Base-by-base conservation (phyloP, 768 basidiomycete genomes). In the Mycena rosella region DNA sequence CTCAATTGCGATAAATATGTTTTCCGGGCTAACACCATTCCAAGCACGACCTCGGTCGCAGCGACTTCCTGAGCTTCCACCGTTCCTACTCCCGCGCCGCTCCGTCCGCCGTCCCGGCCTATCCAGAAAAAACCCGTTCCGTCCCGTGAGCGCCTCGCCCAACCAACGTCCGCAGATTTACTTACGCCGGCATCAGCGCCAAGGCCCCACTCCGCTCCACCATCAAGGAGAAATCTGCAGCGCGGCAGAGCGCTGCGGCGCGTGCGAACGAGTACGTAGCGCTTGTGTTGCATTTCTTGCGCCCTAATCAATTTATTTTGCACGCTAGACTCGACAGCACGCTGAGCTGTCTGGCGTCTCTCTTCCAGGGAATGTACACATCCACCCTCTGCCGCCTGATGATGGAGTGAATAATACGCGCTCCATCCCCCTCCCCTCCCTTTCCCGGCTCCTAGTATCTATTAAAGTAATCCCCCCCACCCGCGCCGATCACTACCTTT, bases 351-450 rank as follows among this genome's bases (percentile, higher is more conserved):
- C 67, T 68, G 5, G 60, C 55, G 6, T 6, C n/a, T 11, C 60
- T 68, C 44, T 68, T 68, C 61, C 56, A 63, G 13, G 61, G 67
- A 10, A 63, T 68, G 67, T 68, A 68, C 29, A 63, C 42, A 10
- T 57, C 44, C n/a, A 68, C 61, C 9, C 55, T 63, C 15, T 63
- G 61, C 51, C 67, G 67, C n/a, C 40, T 68, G 17, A 68, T 68
- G 67, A 20, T 68, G 15, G 55, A 68, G 57, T 68, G 36, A 63
- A 68, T 20, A 11, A 40, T 11, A 15, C 9, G 20, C 9, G 2
- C 1, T 13, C 24, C 22, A 18, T 24, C 38, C 36, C 27, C n/a
- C 27, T 15, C 29, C 44, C n/a, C 5, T 48, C 40, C 20, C 52
- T n/a, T 44, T 20, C 42, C 42, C 20, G 20, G n/a, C 5, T 44